phyloP scores from a whole-genome alignment of 495 filamentous ascomycete species.

The Amorphotheca resinae region DNA sequence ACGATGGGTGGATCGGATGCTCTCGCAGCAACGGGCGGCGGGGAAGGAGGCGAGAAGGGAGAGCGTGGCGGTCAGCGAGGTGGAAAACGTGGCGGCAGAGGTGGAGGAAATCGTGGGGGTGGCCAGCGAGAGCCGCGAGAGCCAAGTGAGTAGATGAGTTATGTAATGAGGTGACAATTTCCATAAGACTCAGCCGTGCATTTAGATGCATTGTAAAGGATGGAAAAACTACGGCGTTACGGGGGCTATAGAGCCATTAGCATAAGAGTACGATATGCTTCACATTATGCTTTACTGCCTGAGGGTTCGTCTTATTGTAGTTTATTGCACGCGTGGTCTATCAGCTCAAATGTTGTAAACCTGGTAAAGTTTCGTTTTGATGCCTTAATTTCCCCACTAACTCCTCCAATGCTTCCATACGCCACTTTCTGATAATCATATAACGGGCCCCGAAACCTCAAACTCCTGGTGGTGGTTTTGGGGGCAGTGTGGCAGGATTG shows the following conservation, averaged over 20 bases:
- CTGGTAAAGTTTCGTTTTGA: conserved; percentile 14
- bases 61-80: conserved; percentile 25
- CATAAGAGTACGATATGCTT: conserved; percentile 18
- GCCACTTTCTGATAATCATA: conserved; percentile 15
- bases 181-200: conserved; percentile 14
- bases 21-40: conserved; percentile 29
- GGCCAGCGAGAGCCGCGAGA: conserved; percentile 27
- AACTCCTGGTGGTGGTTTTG: conserved; percentile 35
- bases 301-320: neutral
- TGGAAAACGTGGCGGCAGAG: conserved; percentile 29
- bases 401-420: conserved; percentile 25
- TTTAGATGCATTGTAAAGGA: conserved; percentile 23
- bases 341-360: conserved; percentile 23
- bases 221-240: conserved; percentile 21
- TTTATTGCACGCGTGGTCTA: conserved; percentile 21
- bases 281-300: neutral
- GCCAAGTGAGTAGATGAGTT: conserved; percentile 6
- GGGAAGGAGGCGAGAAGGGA: conserved; percentile 22
- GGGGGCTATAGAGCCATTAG: conserved; percentile 15
- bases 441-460: conserved; percentile 10
- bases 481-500: conserved; percentile 41
- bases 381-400: conserved; percentile 20
- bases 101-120: conserved; percentile 29
- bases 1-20: conserved; percentile 41
- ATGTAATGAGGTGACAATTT: neutral